Conservation (phyloP, 1,284 basidiomycete genomes). For the Fomitopsis pinicola region DNA sequence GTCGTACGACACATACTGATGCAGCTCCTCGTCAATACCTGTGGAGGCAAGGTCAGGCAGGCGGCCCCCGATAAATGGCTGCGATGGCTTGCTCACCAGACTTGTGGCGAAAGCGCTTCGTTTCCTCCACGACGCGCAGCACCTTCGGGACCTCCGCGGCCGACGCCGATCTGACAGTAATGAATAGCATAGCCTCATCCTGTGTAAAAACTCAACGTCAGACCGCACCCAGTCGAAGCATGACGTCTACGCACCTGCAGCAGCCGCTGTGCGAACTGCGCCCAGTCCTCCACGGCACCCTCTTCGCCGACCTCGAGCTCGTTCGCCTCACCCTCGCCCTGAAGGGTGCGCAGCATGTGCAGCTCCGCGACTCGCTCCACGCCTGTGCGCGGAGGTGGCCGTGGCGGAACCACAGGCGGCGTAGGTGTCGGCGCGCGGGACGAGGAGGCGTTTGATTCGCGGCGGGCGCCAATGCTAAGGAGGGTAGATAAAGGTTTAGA, state of each 20-base stretch:
- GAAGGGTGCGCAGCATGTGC: slow-evolving; percentile 44
- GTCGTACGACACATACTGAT: slow-evolving; percentile 78
- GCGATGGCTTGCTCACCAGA: slow-evolving; percentile 39
- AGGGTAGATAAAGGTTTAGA: slow-evolving; percentile 10
- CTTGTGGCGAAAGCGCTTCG: slow-evolving; percentile 70
- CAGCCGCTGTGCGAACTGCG: slow-evolving; percentile 58
- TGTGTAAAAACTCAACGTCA: slow-evolving; percentile 20
- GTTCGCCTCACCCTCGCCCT: slow-evolving; percentile 55
- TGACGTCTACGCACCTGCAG: slow-evolving; percentile 44
- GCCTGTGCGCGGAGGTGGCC: slow-evolving; percentile 58
- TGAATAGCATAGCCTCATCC: slow-evolving; percentile 78
- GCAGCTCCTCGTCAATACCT: slow-evolving; percentile 56
- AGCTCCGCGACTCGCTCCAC: slow-evolving; percentile 64
- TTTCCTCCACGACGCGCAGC: slow-evolving; percentile 73
- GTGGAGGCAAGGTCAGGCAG: background rate
- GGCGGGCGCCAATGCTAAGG: slow-evolving; percentile 5
- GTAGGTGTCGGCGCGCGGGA: slow-evolving; percentile 2
- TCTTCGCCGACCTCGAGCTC: slow-evolving; percentile 70
- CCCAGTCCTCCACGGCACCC: slow-evolving; percentile 62
- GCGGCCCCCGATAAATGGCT: background rate
- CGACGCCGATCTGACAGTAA: slow-evolving; percentile 65
- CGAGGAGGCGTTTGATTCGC: slow-evolving; percentile 2
- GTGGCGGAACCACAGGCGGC: slow-evolving; percentile 49
- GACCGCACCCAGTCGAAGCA: background rate
- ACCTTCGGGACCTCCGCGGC: slow-evolving; percentile 70